These are phyloP conservation scores for Dioscorea cayenensis DNA, from an alignment of 116 monocot genomes.

Conservation along the genomic window DNA sequence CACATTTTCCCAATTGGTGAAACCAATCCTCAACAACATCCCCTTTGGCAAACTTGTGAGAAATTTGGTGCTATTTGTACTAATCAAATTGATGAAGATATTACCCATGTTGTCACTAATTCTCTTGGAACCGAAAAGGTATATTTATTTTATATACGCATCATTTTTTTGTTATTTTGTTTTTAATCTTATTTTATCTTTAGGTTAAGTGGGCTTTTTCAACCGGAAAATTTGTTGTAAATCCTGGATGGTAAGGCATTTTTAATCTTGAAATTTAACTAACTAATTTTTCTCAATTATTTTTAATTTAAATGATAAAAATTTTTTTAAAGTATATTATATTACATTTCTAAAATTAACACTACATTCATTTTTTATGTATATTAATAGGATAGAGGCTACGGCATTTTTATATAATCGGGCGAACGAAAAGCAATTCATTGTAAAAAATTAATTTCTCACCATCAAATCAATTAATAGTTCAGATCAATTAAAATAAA, in stretches of 20 bases:
- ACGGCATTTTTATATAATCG: conserved; percentile 45
- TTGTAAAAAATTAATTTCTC: neutral
- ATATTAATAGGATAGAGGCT: conserved; percentile 67
- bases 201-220: conserved; percentile 95
- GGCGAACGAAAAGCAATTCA: conserved; percentile 35
- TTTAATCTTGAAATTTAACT: neutral
- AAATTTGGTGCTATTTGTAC: conserved; percentile 94
- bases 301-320: too few relatives aligned
- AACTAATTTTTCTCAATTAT: too few relatives aligned
- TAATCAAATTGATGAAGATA: conserved; percentile 74
- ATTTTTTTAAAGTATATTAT: too few relatives aligned
- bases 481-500: too few relatives aligned
- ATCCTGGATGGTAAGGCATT: conserved; percentile 85
- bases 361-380: neutral
- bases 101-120: conserved; percentile 93
- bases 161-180: neutral
- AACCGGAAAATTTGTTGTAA: conserved; percentile 70
- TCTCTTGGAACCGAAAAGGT: conserved; percentile 93
- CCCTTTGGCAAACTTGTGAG: conserved; percentile 89
- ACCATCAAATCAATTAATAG: too few relatives aligned
- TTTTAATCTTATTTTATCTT: neutral
- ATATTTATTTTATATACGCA: neutral
- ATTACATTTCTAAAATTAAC: neutral
- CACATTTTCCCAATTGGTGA: conserved; percentile 83
- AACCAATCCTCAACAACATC: conserved; percentile 79